Percentiles rank a stretch among this genome's conserved stretches.
Evolutionary conservation across 2,329 filamentous ascomycete species (phyloP).

Genomic region (Paracorniculantispora psalliotae): DNA sequence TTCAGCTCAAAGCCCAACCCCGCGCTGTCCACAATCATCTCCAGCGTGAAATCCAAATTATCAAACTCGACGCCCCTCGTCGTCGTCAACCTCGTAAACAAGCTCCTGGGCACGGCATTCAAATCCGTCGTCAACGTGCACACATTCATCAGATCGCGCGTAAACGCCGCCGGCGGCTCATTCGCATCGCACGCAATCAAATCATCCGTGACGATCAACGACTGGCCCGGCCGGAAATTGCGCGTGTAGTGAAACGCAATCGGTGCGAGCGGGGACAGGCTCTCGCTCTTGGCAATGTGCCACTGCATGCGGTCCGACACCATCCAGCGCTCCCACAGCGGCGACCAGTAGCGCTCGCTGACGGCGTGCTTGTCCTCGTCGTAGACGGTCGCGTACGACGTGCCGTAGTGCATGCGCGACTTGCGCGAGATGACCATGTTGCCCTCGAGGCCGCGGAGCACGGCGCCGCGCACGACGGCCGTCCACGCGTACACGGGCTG

Average conservation of each 20-base stretch:
- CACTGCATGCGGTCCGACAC: slow-evolving; percentile 79
- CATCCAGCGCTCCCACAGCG: slow-evolving; percentile 79
- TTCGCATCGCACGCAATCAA: slow-evolving; percentile 71
- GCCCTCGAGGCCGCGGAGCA: slow-evolving; percentile 68
- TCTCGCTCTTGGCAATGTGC: slow-evolving; percentile 77
- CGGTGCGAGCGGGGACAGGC: slow-evolving; percentile 66
- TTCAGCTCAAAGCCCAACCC: slow-evolving; percentile 73
- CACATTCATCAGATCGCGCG: slow-evolving; percentile 61
- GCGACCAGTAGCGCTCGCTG: slow-evolving; percentile 72
- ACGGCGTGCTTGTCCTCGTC: slow-evolving; percentile 70
- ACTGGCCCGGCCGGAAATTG: slow-evolving; percentile 76
- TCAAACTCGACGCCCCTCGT: slow-evolving; percentile 77
- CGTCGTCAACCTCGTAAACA: slow-evolving; percentile 73
- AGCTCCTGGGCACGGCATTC: slow-evolving; percentile 64
- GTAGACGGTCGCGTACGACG: slow-evolving; percentile 75
- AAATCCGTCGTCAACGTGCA: slow-evolving; percentile 79
- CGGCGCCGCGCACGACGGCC: slow-evolving; percentile 71
- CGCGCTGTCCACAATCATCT: slow-evolving; percentile 77
- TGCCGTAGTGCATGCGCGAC: slow-evolving; percentile 73
- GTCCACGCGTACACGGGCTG: slow-evolving; percentile 81
- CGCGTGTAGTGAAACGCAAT: slow-evolving; percentile 82
- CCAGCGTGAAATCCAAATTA: slow-evolving; percentile 74
- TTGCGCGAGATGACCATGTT: slow-evolving; percentile 74
- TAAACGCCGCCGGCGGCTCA: slow-evolving; percentile 55
- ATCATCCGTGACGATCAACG: slow-evolving; percentile 73